Evolutionary conservation across 2,329 filamentous ascomycete genomes (phyloP).

Genomic region (Aspergillus bombycis): DNA sequence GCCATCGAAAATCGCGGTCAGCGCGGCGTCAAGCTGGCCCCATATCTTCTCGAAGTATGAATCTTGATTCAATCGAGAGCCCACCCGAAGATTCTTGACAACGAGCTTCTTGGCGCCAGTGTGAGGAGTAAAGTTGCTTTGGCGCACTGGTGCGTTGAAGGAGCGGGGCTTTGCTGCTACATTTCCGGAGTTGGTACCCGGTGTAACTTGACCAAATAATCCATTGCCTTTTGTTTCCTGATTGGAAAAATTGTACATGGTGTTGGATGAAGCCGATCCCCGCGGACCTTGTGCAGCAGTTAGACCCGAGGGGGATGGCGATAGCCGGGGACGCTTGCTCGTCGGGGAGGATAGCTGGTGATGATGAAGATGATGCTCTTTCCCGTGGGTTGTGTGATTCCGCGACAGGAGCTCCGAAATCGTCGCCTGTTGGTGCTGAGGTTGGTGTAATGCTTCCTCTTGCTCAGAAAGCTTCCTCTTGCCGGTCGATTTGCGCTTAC

Average conservation of each 20-base stretch:
- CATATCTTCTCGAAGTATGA: slow-evolving; percentile 78
- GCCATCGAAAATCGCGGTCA: slow-evolving; percentile 72
- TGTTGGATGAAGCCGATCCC: slow-evolving; percentile 38
- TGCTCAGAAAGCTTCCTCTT: slow-evolving; percentile 46
- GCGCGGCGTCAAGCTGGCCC: slow-evolving; percentile 71
- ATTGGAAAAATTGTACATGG: slow-evolving; percentile 59
- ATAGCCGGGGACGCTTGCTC: slow-evolving; percentile 46
- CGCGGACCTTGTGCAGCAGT: slow-evolving; percentile 16
- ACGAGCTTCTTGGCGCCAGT: slow-evolving; percentile 80
- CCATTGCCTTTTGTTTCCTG: slow-evolving; percentile 40
- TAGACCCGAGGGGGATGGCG: slow-evolving; percentile 28
- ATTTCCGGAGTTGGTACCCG: slow-evolving; percentile 34
- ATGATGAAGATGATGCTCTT: slow-evolving; percentile 16
- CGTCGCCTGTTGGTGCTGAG: slow-evolving; percentile 43
- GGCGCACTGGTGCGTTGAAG: slow-evolving; percentile 38
- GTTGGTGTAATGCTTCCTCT: slow-evolving; percentile 34
- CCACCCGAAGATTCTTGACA: slow-evolving; percentile 85
- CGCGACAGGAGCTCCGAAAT: slow-evolving; percentile 51
- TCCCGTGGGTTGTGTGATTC: slow-evolving; percentile 28
- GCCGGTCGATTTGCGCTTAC: slow-evolving; percentile 46
- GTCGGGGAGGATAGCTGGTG: slow-evolving; percentile 33
- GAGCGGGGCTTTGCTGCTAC: slow-evolving; percentile 25
- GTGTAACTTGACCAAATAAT: slow-evolving; percentile 50
- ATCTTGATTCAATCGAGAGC: slow-evolving; percentile 67
- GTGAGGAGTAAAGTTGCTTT: slow-evolving; percentile 68